phyloP scores from a whole-genome alignment of 345 rosid species.

The rapeseed (Brassica napus) region Da-Ae NC_063444.1:6043501-6044000 shows the following conservation, averaged over 20 bases:
- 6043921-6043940: slow-evolving; percentile 73
- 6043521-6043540: slow-evolving; percentile 5
- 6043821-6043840: slow-evolving; percentile 40
- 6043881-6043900: slow-evolving; percentile 63
- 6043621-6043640: too few relatives aligned
- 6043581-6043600: too few relatives aligned
- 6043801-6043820: slow-evolving; percentile 9
- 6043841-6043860: slow-evolving; percentile 56
- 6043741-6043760: slow-evolving; percentile 30
- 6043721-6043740: slow-evolving; percentile 35
- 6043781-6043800: slow-evolving; percentile 12
- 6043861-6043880: slow-evolving; percentile 95
- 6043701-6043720: slow-evolving; percentile 37
- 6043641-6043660: not conserved
- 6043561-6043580: not conserved
- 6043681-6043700: slow-evolving; percentile 44
- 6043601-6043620: too few relatives aligned
- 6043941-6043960: slow-evolving; percentile 37
- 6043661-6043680: slow-evolving; percentile 59
- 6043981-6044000: slow-evolving; percentile 34
- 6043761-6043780: slow-evolving; percentile 22
- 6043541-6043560: slow-evolving; percentile 10
- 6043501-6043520: not conserved
- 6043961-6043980: slow-evolving; percentile 65
- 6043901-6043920: slow-evolving; percentile 50